A percentile compares a stretch with the other conserved stretches of the same genome.
phyloP scores from a whole-genome alignment of 75 land plant species.

The Pinus tabuliformis region DNA sequence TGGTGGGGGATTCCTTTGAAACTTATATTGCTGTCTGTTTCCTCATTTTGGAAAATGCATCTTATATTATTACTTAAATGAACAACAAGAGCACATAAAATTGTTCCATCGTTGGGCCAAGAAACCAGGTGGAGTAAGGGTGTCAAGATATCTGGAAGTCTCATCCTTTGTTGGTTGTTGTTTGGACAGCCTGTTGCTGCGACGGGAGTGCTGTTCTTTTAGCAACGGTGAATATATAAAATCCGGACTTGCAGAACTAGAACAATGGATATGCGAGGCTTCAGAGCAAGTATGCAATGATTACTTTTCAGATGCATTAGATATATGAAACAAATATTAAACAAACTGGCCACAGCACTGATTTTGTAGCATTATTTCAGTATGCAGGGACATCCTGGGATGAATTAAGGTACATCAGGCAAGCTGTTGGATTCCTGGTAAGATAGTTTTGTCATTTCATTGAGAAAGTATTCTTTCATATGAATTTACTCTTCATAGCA shows the following conservation, averaged over 20 bases:
- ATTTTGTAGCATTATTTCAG: conserved; percentile 27
- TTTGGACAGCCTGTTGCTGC: conserved; percentile 57
- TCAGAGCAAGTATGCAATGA: conserved; percentile 59
- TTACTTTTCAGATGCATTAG: conserved; percentile 5
- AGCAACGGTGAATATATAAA: conserved; percentile 94
- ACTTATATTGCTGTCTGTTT: background rate
- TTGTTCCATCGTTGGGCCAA: too few species aligned
- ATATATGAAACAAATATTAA: background rate
- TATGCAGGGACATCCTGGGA: conserved; percentile 94
- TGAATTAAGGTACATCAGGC: conserved; percentile 81
- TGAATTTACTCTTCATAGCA: too few species aligned
- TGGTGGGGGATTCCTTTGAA: background rate
- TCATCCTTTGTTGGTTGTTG: background rate
- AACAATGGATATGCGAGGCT: conserved; percentile 72
- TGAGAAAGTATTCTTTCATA: background rate
- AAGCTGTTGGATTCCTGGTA: conserved; percentile 95
- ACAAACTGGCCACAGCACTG: background rate
- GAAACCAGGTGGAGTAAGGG: too few species aligned
- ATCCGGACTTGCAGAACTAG: conserved; percentile 84
- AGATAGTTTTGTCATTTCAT: background rate
- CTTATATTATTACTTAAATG: too few species aligned
- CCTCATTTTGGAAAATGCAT: background rate
- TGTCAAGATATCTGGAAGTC: too few species aligned
- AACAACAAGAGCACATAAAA: too few species aligned
- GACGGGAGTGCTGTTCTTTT: conserved; percentile 91